phyloP scores from a whole-genome alignment of 2,329 filamentous ascomycete genomes.

The Rutstroemia sp. region DNA sequence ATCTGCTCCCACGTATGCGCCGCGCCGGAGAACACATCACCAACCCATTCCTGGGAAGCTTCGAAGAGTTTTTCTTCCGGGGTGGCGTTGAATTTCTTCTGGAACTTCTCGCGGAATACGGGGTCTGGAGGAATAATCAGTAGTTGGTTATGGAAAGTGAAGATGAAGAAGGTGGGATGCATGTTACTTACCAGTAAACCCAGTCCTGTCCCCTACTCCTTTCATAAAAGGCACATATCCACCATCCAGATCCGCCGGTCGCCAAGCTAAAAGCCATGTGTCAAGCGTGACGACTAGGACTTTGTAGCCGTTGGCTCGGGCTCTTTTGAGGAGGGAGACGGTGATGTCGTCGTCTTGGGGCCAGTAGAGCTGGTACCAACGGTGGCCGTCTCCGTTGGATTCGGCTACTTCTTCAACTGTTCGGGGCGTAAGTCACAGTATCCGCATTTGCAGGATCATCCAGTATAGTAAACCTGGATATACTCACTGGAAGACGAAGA shows the following conservation, averaged over 20 bases:
- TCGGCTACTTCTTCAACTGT: conserved; percentile 60
- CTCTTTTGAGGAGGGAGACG: conserved; percentile 52
- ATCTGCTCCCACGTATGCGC: conserved; percentile 56
- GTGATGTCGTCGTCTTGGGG: conserved; percentile 60
- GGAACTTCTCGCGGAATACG: conserved; percentile 52
- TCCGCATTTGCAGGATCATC: background rate
- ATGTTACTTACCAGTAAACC: conserved; percentile 39
- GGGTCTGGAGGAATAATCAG: conserved; percentile 41
- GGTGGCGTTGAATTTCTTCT: conserved; percentile 40
- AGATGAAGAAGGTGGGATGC: background rate
- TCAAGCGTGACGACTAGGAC: conserved; percentile 68
- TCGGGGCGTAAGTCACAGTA: background rate
- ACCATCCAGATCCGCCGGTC: conserved; percentile 59
- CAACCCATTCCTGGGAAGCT: conserved; percentile 47
- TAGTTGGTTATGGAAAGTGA: background rate
- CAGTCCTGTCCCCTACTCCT: conserved; percentile 51
- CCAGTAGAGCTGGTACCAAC: conserved; percentile 75
- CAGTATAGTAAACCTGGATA: no score
- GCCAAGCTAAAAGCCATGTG: conserved; percentile 62
- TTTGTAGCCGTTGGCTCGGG: conserved; percentile 52
- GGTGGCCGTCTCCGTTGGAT: conserved; percentile 44
- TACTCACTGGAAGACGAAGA: conserved; percentile 29
- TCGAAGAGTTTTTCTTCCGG: conserved; percentile 36
- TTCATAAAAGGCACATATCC: conserved; percentile 53
- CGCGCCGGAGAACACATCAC: conserved; percentile 43